These are phyloP conservation scores for Raphanus hybrid DNA, from an alignment of 441 rosid genomes.

Conservation along the genomic window DNA sequence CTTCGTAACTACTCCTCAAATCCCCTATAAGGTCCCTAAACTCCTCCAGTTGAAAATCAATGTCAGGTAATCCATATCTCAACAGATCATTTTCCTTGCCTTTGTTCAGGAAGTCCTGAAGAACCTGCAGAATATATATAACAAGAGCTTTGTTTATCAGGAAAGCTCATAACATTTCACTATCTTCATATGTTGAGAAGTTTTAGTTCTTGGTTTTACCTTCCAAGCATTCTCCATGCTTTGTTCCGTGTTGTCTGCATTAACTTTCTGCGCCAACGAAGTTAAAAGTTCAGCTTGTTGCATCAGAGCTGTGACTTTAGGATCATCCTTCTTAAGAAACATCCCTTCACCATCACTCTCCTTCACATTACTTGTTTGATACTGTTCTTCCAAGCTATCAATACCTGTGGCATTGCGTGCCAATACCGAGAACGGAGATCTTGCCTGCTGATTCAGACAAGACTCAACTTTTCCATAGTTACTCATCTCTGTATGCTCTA, in stretches of 20 bases:
- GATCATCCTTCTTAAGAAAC: conserved; percentile 84
- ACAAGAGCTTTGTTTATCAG: conserved; percentile 12
- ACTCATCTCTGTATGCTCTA: conserved; percentile 50
- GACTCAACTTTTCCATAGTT: conserved; percentile 32
- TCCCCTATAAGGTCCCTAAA: conserved; percentile 80
- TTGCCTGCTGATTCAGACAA: conserved; percentile 45
- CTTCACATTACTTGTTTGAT: conserved; percentile 44
- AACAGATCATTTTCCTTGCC: conserved; percentile 51
- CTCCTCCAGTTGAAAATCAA: conserved; percentile 77
- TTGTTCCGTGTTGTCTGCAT: conserved; percentile 75
- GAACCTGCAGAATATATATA: conserved; percentile 56
- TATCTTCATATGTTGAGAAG: background rate
- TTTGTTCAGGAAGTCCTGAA: conserved; percentile 71
- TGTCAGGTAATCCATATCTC: conserved; percentile 54
- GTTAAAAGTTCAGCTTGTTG: conserved; percentile 93
- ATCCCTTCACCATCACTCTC: conserved; percentile 56
- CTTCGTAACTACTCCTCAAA: conserved; percentile 64
- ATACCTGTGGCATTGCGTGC: conserved; percentile 52
- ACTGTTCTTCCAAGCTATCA: conserved; percentile 44
- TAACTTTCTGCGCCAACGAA: conserved; percentile 77
- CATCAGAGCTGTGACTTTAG: conserved; percentile 78
- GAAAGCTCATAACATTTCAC: background rate
- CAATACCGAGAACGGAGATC: conserved; percentile 75
- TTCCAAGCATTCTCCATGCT: conserved; percentile 98
- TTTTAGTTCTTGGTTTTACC: conserved; percentile 46